Evolutionary conservation across 805 yeast genomes (phyloP).

Genomic region (Candida nonsorbophila): DNA sequence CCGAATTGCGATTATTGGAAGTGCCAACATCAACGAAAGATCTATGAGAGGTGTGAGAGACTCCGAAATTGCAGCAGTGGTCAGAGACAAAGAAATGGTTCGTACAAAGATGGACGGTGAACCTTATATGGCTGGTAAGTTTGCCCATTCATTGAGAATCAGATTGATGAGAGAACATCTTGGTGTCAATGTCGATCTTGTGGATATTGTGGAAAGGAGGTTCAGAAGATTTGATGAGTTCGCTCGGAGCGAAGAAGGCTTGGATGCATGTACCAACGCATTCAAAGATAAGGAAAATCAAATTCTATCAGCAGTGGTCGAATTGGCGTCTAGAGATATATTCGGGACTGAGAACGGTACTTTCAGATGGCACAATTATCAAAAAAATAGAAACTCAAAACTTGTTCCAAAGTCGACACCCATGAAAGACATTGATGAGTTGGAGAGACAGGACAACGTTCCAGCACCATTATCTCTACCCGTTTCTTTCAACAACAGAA

Average conservation of each 20-base stretch:
- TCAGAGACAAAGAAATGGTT: slow-evolving; percentile 76
- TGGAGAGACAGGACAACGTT: slow-evolving; percentile 16
- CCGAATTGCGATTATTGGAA: slow-evolving; percentile 88
- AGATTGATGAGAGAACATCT: slow-evolving; percentile 95
- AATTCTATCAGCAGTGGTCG: slow-evolving; percentile 63
- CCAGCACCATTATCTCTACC: slow-evolving; percentile 34
- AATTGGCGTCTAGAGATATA: slow-evolving; percentile 66
- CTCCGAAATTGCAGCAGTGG: slow-evolving; percentile 87
- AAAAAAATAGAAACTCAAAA: slow-evolving; percentile 10
- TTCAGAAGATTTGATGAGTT: slow-evolving; percentile 45
- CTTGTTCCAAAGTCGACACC: slow-evolving; percentile 12
- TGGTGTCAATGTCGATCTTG: slow-evolving; percentile 85
- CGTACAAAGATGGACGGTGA: slow-evolving; percentile 74
- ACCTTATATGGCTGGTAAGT: slow-evolving; percentile 75
- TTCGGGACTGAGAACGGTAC: slow-evolving; percentile 47
- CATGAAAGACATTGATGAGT: slow-evolving; percentile 21
- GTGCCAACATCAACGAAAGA: slow-evolving; percentile 95
- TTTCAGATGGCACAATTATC: slow-evolving; percentile 37
- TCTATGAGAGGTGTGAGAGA: slow-evolving; percentile 94
- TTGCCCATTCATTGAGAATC: slow-evolving; percentile 84
- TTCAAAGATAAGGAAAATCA: slow-evolving; percentile 27
- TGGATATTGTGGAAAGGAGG: slow-evolving; percentile 76
- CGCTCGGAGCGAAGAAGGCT: slow-evolving; percentile 38
- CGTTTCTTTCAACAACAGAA: slow-evolving; percentile 78
- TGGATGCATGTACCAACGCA: slow-evolving; percentile 40